A percentile compares a stretch with the other conserved stretches of the same genome.
Evolutionary conservation across 2,329 filamentous ascomycete genomes (phyloP).

Genomic region (Ophiostoma populinum): DNA sequence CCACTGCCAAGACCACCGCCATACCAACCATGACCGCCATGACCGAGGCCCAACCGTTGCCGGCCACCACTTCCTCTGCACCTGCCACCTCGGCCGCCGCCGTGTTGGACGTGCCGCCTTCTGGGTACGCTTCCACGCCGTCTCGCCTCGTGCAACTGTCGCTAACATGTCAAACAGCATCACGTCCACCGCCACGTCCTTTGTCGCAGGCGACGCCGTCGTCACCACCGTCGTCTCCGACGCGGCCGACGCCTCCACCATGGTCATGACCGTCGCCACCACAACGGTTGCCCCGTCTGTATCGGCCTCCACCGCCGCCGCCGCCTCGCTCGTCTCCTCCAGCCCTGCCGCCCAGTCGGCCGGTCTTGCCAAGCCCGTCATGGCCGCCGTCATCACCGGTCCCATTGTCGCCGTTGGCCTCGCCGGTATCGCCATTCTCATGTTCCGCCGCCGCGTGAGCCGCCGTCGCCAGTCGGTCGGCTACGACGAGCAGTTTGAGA

Average conservation of each 20-base stretch:
- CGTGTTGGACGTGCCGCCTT: too few species aligned
- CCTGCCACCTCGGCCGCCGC: background rate
- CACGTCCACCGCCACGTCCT: slow-evolving; percentile 7
- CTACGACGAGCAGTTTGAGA: slow-evolving; percentile 14
- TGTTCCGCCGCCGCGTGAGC: slow-evolving; percentile 7
- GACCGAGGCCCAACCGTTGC: background rate
- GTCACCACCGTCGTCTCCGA: slow-evolving; percentile 3
- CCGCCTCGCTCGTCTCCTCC: background rate
- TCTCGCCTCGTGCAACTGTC: too few species aligned
- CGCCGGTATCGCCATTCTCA: slow-evolving; percentile 8
- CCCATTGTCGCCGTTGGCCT: slow-evolving; percentile 11
- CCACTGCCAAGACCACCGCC: background rate
- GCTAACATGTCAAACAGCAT: slow-evolving; percentile 1
- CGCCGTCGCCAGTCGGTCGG: slow-evolving; percentile 8
- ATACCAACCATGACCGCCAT: background rate
- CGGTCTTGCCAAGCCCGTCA: slow-evolving; percentile 7
- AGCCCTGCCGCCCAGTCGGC: background rate
- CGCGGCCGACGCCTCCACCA: background rate
- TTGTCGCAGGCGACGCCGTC: slow-evolving; percentile 6
- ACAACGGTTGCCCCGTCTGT: background rate
- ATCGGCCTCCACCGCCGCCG: background rate
- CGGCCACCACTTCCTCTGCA: background rate
- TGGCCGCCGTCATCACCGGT: slow-evolving; percentile 10
- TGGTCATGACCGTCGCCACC: slow-evolving; percentile 1
- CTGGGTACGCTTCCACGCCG: too few species aligned